Evolutionary conservation across 805 yeast species (phyloP).

Genomic region (Yarrowia divulgata): DNA sequence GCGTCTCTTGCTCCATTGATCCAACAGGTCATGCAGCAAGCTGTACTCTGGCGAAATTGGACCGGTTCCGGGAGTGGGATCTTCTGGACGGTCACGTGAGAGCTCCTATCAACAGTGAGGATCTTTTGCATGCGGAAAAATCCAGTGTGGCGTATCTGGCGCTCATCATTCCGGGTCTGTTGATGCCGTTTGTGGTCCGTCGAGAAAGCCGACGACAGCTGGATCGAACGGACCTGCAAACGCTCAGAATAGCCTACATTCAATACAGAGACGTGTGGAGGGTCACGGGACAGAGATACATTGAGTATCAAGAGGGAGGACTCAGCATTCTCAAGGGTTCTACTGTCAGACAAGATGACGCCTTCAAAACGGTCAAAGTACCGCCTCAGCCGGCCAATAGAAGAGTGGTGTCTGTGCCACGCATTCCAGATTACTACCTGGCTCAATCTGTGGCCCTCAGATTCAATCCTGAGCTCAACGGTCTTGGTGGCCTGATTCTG

Average conservation of each 20-base stretch:
- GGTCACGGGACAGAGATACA: slow-evolving; percentile 14
- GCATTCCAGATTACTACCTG: neutral
- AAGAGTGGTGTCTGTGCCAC: neutral
- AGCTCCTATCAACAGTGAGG: neutral
- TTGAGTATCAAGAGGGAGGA: slow-evolving; percentile 33
- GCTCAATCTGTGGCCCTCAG: neutral
- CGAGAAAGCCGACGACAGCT: neutral
- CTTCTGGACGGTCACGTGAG: neutral
- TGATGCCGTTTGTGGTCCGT: slow-evolving; percentile 5
- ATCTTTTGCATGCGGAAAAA: slow-evolving; percentile 10
- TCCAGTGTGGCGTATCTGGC: neutral
- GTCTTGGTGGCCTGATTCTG: neutral
- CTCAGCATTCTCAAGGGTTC: neutral
- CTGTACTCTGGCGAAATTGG: neutral
- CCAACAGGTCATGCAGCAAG: neutral
- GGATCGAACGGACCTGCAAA: slow-evolving; percentile 19
- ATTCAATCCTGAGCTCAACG: slow-evolving; percentile 14
- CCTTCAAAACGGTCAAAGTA: neutral
- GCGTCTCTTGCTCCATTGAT: neutral
- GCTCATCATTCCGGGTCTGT: slow-evolving; percentile 4
- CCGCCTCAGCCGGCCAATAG: neutral
- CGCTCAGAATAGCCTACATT: slow-evolving; percentile 19
- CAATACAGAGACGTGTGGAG: slow-evolving; percentile 27
- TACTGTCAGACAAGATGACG: neutral
- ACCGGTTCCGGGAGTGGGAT: neutral